These are phyloP conservation scores for Colletotrichum godetiae DNA, from an alignment of 2,329 filamentous ascomycete genomes.

Conservation along the genomic window DNA sequence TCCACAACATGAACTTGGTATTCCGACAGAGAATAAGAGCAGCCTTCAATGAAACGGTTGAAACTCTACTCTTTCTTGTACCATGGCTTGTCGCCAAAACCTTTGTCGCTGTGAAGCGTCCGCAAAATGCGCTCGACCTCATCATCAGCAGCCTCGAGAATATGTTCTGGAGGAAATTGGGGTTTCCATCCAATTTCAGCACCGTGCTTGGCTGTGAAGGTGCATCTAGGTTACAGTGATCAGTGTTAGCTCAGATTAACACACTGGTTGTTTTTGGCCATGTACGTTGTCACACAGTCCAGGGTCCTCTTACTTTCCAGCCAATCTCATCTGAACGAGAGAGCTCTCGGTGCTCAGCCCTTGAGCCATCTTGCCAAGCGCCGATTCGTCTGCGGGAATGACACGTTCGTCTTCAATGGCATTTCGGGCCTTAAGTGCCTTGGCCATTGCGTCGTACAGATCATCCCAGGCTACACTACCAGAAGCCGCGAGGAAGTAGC, in stretches of 20 bases:
- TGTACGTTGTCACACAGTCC: neutral
- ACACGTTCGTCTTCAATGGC: constrained; percentile 52
- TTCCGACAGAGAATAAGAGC: too few species aligned
- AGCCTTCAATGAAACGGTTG: too few species aligned
- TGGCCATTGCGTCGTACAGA: constrained; percentile 58
- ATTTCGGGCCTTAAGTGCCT: constrained; percentile 50
- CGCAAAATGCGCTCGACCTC: constrained; percentile 57
- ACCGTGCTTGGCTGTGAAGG: constrained; percentile 53
- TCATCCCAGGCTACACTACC: constrained; percentile 63
- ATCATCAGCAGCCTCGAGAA: constrained; percentile 55
- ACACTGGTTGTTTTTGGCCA: neutral
- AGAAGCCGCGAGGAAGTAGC: constrained; percentile 62
- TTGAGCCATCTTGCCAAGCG: constrained; percentile 53
- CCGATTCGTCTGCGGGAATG: constrained; percentile 46
- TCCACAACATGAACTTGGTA: too few species aligned
- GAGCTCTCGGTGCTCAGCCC: constrained; percentile 45
- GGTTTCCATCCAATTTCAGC: constrained; percentile 58
- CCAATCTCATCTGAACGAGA: constrained; percentile 47
- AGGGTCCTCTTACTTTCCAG: constrained; percentile 50
- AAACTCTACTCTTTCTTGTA: neutral
- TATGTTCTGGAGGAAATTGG: constrained; percentile 53
- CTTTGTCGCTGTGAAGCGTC: neutral
- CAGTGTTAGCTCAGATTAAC: neutral
- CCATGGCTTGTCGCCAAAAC: neutral
- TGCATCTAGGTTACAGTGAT: neutral